These are phyloP conservation scores for Pharus latifolius DNA, from an alignment of 176 grass and related monocot species.

Conservation along the genomic window DNA sequence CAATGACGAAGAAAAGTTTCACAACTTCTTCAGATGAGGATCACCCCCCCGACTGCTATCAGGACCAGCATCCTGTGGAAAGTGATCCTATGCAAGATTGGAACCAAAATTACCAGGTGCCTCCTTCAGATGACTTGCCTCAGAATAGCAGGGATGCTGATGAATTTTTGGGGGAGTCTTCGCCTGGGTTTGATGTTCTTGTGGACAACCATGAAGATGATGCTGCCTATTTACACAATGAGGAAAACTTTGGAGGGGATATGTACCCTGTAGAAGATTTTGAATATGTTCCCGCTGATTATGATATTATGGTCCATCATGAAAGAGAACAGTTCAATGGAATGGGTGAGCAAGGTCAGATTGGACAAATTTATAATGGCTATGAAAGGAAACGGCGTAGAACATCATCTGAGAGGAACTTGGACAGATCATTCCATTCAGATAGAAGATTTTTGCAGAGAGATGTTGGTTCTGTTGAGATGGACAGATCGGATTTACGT, in stretches of 20 bases:
- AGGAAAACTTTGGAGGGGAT: constrained; percentile 61
- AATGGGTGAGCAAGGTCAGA: constrained; percentile 21
- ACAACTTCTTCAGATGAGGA: constrained; percentile 31
- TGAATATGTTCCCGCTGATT: constrained; percentile 49
- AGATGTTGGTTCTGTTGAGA: constrained; percentile 22
- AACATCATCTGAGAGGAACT: constrained; percentile 45
- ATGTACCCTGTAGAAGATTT: constrained; percentile 69
- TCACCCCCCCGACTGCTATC: constrained; percentile 31
- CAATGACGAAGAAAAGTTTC: constrained; percentile 24
- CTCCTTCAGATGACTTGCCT: constrained; percentile 38
- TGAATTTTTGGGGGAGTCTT: constrained; percentile 66
- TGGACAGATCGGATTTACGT: constrained; percentile 74
- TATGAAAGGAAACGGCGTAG: constrained; percentile 59
- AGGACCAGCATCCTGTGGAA: constrained; percentile 23
- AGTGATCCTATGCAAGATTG: constrained; percentile 38
- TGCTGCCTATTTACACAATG: constrained; percentile 52
- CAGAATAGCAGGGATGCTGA: constrained; percentile 66
- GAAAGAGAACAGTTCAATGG: constrained; percentile 61
- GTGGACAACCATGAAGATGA: constrained; percentile 66
- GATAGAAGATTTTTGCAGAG: constrained; percentile 50
- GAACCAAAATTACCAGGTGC: constrained; percentile 21
- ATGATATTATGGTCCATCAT: constrained; percentile 29
- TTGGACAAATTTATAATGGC: constrained; percentile 27
- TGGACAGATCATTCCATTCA: constrained; percentile 38
- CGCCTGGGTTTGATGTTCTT: constrained; percentile 93